phyloP scores from a whole-genome alignment of 805 yeast species.

The Candida fluviatilis region DNA sequence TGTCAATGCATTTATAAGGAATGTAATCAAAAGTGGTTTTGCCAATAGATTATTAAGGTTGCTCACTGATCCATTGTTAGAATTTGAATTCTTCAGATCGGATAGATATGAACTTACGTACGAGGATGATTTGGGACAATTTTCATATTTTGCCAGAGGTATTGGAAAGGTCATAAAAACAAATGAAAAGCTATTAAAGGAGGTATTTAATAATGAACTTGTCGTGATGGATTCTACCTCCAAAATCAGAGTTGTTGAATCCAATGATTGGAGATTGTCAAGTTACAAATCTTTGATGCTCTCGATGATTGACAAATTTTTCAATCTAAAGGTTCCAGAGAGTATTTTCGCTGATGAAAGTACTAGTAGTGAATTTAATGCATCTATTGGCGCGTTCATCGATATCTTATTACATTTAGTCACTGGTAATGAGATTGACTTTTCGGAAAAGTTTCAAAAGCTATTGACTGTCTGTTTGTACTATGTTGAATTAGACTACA shows the following conservation, averaged over 20 bases:
- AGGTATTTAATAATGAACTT: slow-evolving; percentile 53
- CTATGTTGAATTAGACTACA: slow-evolving; percentile 10
- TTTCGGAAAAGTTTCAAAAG: slow-evolving; percentile 40
- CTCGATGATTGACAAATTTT: slow-evolving; percentile 42
- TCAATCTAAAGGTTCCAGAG: slow-evolving; percentile 23
- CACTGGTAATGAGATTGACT: slow-evolving; percentile 56
- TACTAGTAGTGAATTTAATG: slow-evolving; percentile 16
- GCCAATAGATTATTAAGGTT: slow-evolving; percentile 60
- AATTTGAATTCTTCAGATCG: slow-evolving; percentile 31
- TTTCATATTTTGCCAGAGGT: slow-evolving; percentile 57
- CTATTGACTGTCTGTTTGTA: slow-evolving; percentile 34
- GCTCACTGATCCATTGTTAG: slow-evolving; percentile 49
- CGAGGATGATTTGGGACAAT: slow-evolving; percentile 59
- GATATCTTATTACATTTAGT: slow-evolving; percentile 40
- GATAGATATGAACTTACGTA: slow-evolving; percentile 21
- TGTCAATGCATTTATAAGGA: slow-evolving; percentile 47
- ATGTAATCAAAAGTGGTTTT: slow-evolving; percentile 45
- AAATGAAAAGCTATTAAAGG: slow-evolving; percentile 39
- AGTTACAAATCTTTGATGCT: slow-evolving; percentile 59
- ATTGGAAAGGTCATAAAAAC: slow-evolving; percentile 49
- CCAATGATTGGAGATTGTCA: slow-evolving; percentile 48
- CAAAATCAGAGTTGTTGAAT: slow-evolving; percentile 37
- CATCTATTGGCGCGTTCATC: slow-evolving; percentile 36
- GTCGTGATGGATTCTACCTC: slow-evolving; percentile 49
- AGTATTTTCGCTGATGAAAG: slow-evolving; percentile 17